A percentile compares a stretch with the other conserved stretches of the same genome.
Conservation (phyloP, 1,139 yeast genomes). For the Geotrichum siamense region DNA sequence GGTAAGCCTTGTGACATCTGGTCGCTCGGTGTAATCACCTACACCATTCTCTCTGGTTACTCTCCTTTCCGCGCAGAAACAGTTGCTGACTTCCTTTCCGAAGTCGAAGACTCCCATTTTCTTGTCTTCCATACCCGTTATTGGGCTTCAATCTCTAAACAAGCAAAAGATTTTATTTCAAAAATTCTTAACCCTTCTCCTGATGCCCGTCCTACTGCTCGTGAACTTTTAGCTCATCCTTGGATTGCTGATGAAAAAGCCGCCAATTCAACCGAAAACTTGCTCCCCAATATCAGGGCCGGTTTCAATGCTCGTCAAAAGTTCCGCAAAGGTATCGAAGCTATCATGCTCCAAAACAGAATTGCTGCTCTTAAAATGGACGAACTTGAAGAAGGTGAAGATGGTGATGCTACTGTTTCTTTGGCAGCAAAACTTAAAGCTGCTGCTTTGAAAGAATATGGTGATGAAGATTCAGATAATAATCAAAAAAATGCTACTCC, state of each 20-base stretch:
- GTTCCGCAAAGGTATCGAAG: slow-evolving; percentile 78
- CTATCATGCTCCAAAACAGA: slow-evolving; percentile 68
- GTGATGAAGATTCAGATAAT: slow-evolving; percentile 18
- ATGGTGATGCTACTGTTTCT: slow-evolving; percentile 36
- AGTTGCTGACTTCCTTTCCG: slow-evolving; percentile 70
- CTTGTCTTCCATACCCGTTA: slow-evolving; percentile 81
- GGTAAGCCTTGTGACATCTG: slow-evolving; percentile 91
- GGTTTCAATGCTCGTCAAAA: slow-evolving; percentile 81
- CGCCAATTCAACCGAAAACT: slow-evolving; percentile 43
- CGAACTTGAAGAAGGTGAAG: slow-evolving; percentile 50
- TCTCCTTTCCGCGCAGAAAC: slow-evolving; percentile 86
- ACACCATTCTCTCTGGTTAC: slow-evolving; percentile 85
- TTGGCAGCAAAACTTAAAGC: slow-evolving; percentile 15
- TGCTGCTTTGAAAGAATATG: slow-evolving; percentile 1
- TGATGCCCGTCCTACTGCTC: slow-evolving; percentile 57
- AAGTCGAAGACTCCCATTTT: slow-evolving; percentile 56
- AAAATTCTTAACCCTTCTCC: slow-evolving; percentile 63
- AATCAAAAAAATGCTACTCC: neutral
- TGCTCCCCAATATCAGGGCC: slow-evolving; percentile 62
- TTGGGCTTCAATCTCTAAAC: slow-evolving; percentile 72
- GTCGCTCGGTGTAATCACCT: slow-evolving; percentile 88
- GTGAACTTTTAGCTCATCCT: slow-evolving; percentile 53
- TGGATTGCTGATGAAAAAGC: slow-evolving; percentile 57
- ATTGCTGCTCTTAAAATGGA: slow-evolving; percentile 53
- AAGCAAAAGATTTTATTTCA: slow-evolving; percentile 67